phyloP scores from a whole-genome alignment of 169 alveolate species.

The Miamiensis avidus region DNA sequence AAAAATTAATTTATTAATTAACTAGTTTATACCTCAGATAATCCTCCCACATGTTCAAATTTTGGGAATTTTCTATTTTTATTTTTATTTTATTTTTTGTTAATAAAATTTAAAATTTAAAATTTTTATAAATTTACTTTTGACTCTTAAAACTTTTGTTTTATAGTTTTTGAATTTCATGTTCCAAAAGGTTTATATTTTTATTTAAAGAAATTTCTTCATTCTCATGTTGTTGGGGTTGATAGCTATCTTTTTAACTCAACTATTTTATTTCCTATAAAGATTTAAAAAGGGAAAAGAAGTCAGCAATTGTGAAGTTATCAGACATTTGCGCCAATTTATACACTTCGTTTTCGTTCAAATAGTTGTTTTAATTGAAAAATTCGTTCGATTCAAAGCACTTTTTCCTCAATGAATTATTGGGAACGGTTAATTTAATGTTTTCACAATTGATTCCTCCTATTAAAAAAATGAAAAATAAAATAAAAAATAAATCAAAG shows the following conservation, averaged over 20 bases:
- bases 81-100: not conserved
- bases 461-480: not conserved
- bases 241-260: not conserved
- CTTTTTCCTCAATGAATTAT: not conserved
- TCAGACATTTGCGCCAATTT: constrained; percentile 34
- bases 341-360: constrained; percentile 16
- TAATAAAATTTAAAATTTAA: not conserved
- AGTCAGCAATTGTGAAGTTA: constrained; percentile 43
- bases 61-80: constrained; percentile 15
- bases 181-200: no score
- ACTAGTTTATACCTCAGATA: no score
- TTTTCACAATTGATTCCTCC: not conserved
- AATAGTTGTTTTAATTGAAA: not conserved
- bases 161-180: not conserved
- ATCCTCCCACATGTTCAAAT: constrained; percentile 42
- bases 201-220: no score
- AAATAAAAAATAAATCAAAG: not conserved
- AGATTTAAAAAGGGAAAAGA: constrained; percentile 2
- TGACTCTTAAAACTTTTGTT: constrained; percentile 8
- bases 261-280: not conserved
- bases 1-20: no score
- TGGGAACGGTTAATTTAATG: not conserved
- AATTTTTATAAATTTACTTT: not conserved
- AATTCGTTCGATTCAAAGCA: not conserved
- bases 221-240: not conserved